Evolutionary conservation across 1,139 yeast species (phyloP).

Genomic region (Diutina ranongensis): DNA sequence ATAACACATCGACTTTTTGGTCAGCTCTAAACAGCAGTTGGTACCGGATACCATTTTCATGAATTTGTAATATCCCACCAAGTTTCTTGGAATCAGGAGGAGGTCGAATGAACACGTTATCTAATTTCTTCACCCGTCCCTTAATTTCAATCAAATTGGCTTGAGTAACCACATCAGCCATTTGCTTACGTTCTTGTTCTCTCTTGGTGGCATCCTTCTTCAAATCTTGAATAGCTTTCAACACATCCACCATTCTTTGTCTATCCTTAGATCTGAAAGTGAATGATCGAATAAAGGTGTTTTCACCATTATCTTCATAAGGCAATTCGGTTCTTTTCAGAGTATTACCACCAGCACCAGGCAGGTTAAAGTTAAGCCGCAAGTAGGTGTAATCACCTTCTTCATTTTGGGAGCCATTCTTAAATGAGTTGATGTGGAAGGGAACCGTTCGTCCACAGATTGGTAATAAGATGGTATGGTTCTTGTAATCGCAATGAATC

Average conservation of each 20-base stretch:
- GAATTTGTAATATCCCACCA: constrained; percentile 85
- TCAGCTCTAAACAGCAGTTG: constrained; percentile 76
- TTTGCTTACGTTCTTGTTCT: constrained; percentile 81
- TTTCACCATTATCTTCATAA: constrained; percentile 79
- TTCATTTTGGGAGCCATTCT: constrained; percentile 89
- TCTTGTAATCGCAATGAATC: constrained; percentile 77
- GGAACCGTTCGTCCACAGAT: constrained; percentile 97
- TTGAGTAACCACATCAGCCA: constrained; percentile 93
- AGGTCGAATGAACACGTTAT: constrained; percentile 85
- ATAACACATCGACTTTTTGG: constrained; percentile 78
- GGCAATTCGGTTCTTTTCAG: constrained; percentile 73
- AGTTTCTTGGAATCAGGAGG: constrained; percentile 93
- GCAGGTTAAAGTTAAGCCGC: constrained; percentile 86
- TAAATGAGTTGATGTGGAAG: constrained; percentile 87
- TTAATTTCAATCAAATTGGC: constrained; percentile 76
- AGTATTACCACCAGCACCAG: constrained; percentile 70
- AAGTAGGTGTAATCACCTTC: constrained; percentile 92
- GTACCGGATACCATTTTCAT: constrained; percentile 92
- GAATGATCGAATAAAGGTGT: constrained; percentile 76
- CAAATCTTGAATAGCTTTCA: constrained; percentile 82
- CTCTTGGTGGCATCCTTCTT: constrained; percentile 87
- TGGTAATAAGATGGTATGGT: constrained; percentile 84
- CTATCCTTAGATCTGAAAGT: constrained; percentile 86
- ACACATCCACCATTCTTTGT: constrained; percentile 84
- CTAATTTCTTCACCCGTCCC: constrained; percentile 74